Evolutionary conservation across 345 rosid genomes (phyloP).

Genomic region (Luvunga scandens): DNA sequence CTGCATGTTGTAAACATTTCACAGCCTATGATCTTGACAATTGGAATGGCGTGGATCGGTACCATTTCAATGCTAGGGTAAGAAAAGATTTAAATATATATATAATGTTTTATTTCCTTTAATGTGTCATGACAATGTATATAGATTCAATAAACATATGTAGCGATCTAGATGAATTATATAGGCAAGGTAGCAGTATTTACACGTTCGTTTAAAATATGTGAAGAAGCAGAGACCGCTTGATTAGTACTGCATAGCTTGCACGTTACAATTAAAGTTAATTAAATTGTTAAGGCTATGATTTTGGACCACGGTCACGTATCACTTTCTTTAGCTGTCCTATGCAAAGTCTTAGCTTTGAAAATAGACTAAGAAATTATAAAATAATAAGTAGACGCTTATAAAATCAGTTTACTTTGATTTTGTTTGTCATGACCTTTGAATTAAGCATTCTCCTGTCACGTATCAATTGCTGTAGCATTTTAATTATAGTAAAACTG

Average conservation of each 20-base stretch:
- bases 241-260: background rate
- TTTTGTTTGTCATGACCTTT: background rate
- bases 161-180: background rate
- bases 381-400: background rate
- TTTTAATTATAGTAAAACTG: background rate
- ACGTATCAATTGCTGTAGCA: background rate
- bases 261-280: background rate
- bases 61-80: constrained; percentile 85
- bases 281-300: background rate
- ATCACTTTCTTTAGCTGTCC: background rate
- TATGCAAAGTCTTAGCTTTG: background rate
- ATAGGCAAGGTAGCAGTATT: background rate
- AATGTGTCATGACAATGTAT: too few relatives aligned
- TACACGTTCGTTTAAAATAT: background rate
- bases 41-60: constrained; percentile 89
- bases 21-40: constrained; percentile 96
- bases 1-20: constrained; percentile 97
- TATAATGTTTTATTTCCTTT: background rate
- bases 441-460: background rate
- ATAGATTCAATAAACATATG: too few relatives aligned
- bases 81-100: background rate
- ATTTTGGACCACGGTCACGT: background rate
- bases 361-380: background rate
- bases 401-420: background rate
- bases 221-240: background rate